Evolutionary conservation across 2,329 filamentous ascomycete genomes (phyloP), one percentile per base, ranked within the genome.

Genomic region (Verticillium isaacii): DNA sequence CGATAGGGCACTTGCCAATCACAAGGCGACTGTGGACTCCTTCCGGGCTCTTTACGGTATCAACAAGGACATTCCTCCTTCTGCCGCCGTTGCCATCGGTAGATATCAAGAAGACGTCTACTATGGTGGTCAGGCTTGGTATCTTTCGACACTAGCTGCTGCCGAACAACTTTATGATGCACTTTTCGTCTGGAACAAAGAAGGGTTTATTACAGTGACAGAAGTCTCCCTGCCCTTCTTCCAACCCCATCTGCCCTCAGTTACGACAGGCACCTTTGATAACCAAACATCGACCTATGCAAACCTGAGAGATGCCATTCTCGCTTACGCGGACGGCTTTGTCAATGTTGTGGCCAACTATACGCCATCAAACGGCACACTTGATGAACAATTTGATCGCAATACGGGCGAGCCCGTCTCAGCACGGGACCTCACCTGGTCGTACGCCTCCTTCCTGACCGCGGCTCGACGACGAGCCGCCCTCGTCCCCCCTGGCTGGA

Each of bases 161-260:
- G 92, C 91, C 3, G 91, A 95, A 74, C 88, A 91, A 70, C 82
- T 96, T 2, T 94, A 93, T 71, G 88, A 90, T 68, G 89, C 91
- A 1, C 70, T 93, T 1, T 88, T 88, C 66, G 86, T 89, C 58
- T 94, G 90, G 89, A 80, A 88, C 64, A 74, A 78, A 37, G 73
- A 81, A 32, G 87, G 86, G 1, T 86, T 80, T 5, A 82, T 96
- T 68, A 83, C 81, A 0, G 83, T 94, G 56, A 89, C 85, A 4
- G 75, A 79, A 0, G 81, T 81, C 1, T 92, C 89, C 0, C 78
- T 92, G 12, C 70, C 83, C 6, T 94, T 95, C 78, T 95, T 93
- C 83, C 73, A 79, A 63, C 87, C 88, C 65, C 77, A 92, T 9
- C 81, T 84, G 58, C 79, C 86, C 14, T 80, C 80, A 0, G 80